Evolutionary conservation across 2,329 filamentous ascomycete genomes (phyloP).

Genomic region (Diaporthe batatas): DNA sequence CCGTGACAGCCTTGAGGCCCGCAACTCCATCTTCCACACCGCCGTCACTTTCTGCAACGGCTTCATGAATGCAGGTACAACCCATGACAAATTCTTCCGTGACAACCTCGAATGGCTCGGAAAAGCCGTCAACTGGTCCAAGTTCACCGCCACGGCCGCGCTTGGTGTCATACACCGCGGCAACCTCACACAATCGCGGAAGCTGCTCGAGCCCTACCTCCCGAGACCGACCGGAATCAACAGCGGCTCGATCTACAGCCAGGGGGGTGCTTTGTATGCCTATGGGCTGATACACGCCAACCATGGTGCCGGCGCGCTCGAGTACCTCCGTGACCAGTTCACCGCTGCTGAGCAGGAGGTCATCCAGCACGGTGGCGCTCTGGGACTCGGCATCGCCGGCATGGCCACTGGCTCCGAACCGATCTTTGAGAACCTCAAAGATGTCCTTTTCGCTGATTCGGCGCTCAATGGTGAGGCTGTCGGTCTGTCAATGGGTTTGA

Average conservation of each 20-base stretch:
- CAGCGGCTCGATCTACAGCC: constrained; percentile 91
- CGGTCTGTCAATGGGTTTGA: constrained; percentile 94
- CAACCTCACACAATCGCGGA: constrained; percentile 92
- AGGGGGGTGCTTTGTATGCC: constrained; percentile 95
- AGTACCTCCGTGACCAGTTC: constrained; percentile 83
- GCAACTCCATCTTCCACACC: constrained; percentile 98
- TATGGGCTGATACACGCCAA: constrained; percentile 98
- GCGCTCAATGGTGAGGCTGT: constrained; percentile 98
- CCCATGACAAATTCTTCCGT: constrained; percentile 98
- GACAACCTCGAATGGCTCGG: constrained; percentile 98
- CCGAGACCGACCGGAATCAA: constrained; percentile 81
- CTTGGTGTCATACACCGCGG: constrained; percentile 96
- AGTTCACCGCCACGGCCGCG: constrained; percentile 97
- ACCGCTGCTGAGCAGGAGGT: constrained; percentile 86
- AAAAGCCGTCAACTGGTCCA: constrained; percentile 99
- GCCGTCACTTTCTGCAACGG: constrained; percentile 97
- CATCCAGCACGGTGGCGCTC: constrained; percentile 94
- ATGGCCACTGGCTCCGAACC: constrained; percentile 95
- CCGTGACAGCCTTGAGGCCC: constrained; percentile 89
- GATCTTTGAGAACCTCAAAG: constrained; percentile 92
- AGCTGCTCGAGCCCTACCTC: constrained; percentile 94
- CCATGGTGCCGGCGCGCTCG: constrained; percentile 90
- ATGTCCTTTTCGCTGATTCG: constrained; percentile 91
- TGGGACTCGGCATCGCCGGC: constrained; percentile 94
- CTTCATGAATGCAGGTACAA: constrained; percentile 99